Base-by-base conservation (phyloP, 176 grass and related monocot species). In the Calamus simplicifolius region DNA sequence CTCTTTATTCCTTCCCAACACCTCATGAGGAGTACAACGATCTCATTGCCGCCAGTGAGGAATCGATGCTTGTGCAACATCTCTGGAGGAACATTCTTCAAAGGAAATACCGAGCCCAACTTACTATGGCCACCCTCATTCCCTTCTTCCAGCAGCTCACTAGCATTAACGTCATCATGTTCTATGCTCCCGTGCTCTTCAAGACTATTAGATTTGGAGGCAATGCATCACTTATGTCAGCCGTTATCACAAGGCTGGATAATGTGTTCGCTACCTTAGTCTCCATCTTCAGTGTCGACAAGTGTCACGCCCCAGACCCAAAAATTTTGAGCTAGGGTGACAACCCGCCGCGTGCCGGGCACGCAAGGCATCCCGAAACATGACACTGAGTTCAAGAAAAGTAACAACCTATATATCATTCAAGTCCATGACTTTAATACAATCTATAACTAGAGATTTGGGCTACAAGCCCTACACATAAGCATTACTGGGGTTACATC, bases 111-210 rank as follows among this genome's bases (percentile, higher is more conserved):
- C 51, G 79, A 6, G 27, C 79, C 2, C 79, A 81, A 54, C 68
- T 81, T 51, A 75, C 52, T 16, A 81, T 81, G 79, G 59, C 79
- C 66, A 60, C 75, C 50, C 48, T 75, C 58, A 81, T 81, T 51
- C 79, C 79, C 12, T 66, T 75, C 66, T 81, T 81, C 65, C 79
- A 75, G 65, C 79, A 81, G 56, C 17, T 81, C 59, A 81, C 79
- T 16, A 72, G 79, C 27, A 81, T 81, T 28, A 81, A 81, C 43
- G 79, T 81, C 4, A 81, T 81, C 16, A 73, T 62, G 66, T 81
- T 81, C 43, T 81, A 81, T 51, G 72, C 79, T 16, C 79, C 79
- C 1, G 65, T 75, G 18, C 72, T 81, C 5, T 75, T 81, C 66
- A 75, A 70, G 58, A 71, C 79, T 6, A 64, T 81, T 3, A 66